These are phyloP conservation scores for Acacia melanoxylon DNA, from an alignment of 306 rosid species.

Conservation along the genomic window DNA sequence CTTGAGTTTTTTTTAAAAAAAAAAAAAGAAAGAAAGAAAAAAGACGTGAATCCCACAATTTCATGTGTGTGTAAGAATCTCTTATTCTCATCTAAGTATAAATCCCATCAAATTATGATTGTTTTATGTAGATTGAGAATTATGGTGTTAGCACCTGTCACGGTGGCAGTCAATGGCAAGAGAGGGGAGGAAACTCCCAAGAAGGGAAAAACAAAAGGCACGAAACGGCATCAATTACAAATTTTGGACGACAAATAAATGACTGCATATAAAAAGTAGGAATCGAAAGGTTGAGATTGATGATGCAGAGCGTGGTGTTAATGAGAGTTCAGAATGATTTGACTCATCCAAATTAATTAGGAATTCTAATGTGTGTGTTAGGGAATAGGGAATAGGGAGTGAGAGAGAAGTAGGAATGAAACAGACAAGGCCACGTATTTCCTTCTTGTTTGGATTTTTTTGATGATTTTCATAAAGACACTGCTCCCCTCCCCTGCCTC, in stretches of 20 bases:
- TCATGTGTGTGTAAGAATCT: no score
- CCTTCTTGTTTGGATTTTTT: no score
- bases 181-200: not conserved
- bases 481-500: conserved; percentile 6
- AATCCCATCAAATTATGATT: not conserved
- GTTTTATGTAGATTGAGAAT: not conserved
- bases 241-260: not conserved
- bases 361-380: not conserved
- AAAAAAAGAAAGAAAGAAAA: no score
- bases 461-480: conserved; percentile 36
- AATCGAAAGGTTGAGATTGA: not conserved
- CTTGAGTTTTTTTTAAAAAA: no score
- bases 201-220: not conserved
- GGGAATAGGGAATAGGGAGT: not conserved
- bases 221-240: not conserved
- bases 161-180: no score
- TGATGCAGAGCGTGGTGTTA: not conserved
- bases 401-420: not conserved
- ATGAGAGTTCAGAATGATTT: conserved; percentile 1
- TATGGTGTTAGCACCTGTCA: not conserved
- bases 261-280: not conserved
- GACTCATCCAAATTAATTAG: conserved; percentile 22
- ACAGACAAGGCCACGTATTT: not conserved
- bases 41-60: no score
- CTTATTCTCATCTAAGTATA: no score